A percentile compares a stretch with the other conserved stretches of the same genome.
phyloP scores from a whole-genome alignment of 495 filamentous ascomycete genomes.

The Halenospora varia region DNA sequence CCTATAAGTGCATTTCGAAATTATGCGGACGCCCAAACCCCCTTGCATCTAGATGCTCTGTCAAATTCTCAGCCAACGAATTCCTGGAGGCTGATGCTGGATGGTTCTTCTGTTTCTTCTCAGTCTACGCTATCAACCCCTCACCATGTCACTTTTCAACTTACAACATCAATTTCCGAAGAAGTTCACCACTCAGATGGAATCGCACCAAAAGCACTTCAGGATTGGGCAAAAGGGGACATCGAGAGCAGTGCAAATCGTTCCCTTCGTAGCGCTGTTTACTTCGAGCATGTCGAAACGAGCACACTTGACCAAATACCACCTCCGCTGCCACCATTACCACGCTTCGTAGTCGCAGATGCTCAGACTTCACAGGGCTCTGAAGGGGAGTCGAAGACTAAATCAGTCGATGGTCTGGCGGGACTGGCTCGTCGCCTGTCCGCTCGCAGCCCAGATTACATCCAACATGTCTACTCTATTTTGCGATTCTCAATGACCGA shows the following conservation, averaged over 20 bases:
- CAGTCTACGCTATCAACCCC: neutral
- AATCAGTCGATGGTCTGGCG: neutral
- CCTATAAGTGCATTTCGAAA: neutral
- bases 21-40: neutral
- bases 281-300: neutral
- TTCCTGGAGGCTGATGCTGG: neutral
- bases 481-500: conserved; percentile 2
- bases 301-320: neutral
- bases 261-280: neutral
- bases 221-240: neutral
- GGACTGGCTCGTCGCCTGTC: neutral
- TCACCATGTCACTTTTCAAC: neutral
- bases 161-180: neutral
- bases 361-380: neutral
- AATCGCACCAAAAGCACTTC: neutral
- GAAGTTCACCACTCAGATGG: neutral
- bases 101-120: neutral
- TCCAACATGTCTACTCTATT: conserved; percentile 3
- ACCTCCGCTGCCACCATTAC: neutral
- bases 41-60: neutral
- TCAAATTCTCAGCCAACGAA: neutral
- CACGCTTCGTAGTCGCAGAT: neutral
- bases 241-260: neutral
- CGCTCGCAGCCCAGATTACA: neutral
- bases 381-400: neutral